Conservation (phyloP, 805 yeast genomes). For the Saturnispora diversa region DNA sequence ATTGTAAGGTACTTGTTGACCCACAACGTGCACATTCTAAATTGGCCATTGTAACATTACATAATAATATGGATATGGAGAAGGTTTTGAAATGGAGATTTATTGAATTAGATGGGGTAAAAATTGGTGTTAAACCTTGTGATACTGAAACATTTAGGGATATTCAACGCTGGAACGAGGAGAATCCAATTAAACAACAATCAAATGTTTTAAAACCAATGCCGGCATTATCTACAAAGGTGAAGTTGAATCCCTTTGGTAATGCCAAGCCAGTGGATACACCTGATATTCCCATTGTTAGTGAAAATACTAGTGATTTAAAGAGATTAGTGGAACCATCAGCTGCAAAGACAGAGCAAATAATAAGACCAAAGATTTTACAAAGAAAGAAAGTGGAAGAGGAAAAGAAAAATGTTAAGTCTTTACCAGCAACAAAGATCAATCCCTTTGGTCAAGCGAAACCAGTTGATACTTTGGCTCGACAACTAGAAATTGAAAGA, state of each 20-base stretch:
- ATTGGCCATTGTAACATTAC: conserved; percentile 57
- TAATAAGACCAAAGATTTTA: neutral
- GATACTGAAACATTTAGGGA: conserved; percentile 33
- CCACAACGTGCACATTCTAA: conserved; percentile 35
- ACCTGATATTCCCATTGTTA: conserved; percentile 14
- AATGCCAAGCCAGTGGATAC: conserved; percentile 58
- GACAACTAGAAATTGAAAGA: conserved; percentile 55
- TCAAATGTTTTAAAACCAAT: conserved; percentile 2
- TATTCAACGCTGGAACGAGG: conserved; percentile 25
- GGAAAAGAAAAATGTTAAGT: neutral
- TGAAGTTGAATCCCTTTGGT: conserved; percentile 63
- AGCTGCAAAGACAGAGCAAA: conserved; percentile 9
- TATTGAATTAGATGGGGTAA: conserved; percentile 33
- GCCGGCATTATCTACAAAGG: conserved; percentile 5
- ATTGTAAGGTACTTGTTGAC: conserved; percentile 46
- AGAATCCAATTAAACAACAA: conserved; percentile 13
- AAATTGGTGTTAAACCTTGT: conserved; percentile 31
- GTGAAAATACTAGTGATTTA: conserved; percentile 13
- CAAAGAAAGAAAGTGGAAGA: neutral
- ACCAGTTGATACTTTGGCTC: conserved; percentile 71
- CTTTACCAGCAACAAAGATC: too few species aligned
- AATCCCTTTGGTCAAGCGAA: conserved; percentile 82
- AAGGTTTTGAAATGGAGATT: conserved; percentile 60
- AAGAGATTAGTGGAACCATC: neutral
- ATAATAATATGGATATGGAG: conserved; percentile 42